These are phyloP conservation scores for Juglanconis oblonga DNA, from an alignment of 2,329 filamentous ascomycete species.

Conservation along the genomic window DNA sequence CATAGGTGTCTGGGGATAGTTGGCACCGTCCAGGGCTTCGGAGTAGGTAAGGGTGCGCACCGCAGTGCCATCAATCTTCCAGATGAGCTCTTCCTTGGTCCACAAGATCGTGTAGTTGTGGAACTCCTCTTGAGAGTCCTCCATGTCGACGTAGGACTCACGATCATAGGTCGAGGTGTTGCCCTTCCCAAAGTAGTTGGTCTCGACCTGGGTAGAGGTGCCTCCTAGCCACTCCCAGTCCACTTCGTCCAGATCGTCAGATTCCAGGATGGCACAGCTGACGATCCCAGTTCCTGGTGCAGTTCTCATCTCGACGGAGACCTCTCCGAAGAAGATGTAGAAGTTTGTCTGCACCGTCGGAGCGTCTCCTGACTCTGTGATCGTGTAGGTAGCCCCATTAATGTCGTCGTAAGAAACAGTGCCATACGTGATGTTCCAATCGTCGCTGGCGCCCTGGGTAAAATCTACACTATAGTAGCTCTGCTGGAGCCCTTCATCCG, in stretches of 20 bases:
- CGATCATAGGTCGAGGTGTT: conserved; percentile 64
- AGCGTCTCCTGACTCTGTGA: conserved; percentile 52
- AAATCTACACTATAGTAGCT: conserved; percentile 53
- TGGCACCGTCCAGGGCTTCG: conserved; percentile 55
- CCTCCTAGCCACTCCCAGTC: conserved; percentile 82
- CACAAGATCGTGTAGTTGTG: conserved; percentile 70
- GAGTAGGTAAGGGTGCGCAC: conserved; percentile 60
- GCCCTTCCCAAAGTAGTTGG: conserved; percentile 78
- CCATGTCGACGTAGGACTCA: conserved; percentile 53
- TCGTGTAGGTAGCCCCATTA: conserved; percentile 44
- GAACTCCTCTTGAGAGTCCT: conserved; percentile 45
- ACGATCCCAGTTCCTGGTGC: conserved; percentile 73
- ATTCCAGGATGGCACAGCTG: conserved; percentile 72
- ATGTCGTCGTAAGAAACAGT: conserved; percentile 23
- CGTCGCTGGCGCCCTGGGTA: conserved; percentile 55
- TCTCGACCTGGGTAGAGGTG: conserved; percentile 66
- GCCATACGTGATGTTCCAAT: conserved; percentile 25
- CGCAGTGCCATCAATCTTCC: conserved; percentile 60
- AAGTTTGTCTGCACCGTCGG: conserved; percentile 67
- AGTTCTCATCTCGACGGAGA: conserved; percentile 67
- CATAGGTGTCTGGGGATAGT: conserved; percentile 73
- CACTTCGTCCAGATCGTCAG: conserved; percentile 76
- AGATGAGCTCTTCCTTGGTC: conserved; percentile 61
- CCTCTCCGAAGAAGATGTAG: conserved; percentile 82
- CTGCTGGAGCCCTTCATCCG: conserved; percentile 17